Conservation (phyloP, 1,284 basidiomycete species). For the Boletus smithii region DNA sequence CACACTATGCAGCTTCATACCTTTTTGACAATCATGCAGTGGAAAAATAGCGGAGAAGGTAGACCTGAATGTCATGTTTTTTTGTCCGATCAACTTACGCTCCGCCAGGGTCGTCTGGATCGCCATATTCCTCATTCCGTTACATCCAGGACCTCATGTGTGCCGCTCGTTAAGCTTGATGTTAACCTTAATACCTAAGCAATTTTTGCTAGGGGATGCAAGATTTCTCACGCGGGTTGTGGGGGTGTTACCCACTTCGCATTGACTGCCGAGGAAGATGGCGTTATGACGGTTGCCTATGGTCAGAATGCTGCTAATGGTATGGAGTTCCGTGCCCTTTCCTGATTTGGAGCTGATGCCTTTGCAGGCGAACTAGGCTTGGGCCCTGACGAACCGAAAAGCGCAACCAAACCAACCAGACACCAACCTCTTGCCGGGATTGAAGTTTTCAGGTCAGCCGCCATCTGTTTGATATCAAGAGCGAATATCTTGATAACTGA, state of each 20-base stretch:
- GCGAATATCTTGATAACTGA: background rate
- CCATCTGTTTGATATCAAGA: conserved; percentile 5
- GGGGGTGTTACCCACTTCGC: conserved; percentile 93
- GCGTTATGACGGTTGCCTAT: conserved; percentile 80
- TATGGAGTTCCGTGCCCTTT: conserved; percentile 23
- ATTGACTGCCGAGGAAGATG: conserved; percentile 69
- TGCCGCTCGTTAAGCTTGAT: conserved; percentile 17
- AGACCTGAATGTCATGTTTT: conserved; percentile 5
- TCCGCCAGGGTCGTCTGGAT: conserved; percentile 65
- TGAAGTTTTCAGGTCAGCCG: conserved; percentile 75
- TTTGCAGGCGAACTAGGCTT: conserved; percentile 72
- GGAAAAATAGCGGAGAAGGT: conserved; percentile 93
- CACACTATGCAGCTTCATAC: conserved; percentile 6
- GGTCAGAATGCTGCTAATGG: conserved; percentile 81
- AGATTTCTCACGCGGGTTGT: conserved; percentile 61
- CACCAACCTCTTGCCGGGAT: conserved; percentile 72
- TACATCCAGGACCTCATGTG: conserved; percentile 79
- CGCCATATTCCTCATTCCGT: conserved; percentile 80
- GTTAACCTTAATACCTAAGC: background rate
- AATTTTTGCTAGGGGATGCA: conserved; percentile 56
- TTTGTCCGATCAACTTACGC: conserved; percentile 4
- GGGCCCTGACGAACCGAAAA: conserved; percentile 78
- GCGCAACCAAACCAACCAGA: conserved; percentile 79
- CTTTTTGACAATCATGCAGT: conserved; percentile 44
- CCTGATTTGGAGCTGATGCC: background rate